A percentile compares a stretch with the other conserved stretches of the same genome.
These are phyloP conservation scores for Capronia coronata DNA, from an alignment of 2,329 filamentous ascomycete genomes.

Conservation along the genomic window DNA sequence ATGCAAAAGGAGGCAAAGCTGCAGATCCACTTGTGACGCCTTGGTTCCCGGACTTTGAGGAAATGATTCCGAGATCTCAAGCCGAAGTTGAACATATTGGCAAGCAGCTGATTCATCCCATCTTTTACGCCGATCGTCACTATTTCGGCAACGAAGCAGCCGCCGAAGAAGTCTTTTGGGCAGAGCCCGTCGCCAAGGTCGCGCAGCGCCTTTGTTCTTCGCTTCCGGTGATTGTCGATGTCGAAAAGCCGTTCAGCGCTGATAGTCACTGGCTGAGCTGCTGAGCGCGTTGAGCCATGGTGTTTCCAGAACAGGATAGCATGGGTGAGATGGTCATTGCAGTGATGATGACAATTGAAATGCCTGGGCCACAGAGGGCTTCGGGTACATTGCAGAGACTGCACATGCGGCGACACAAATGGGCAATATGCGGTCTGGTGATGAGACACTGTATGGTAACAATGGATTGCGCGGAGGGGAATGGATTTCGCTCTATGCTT, in stretches of 20 bases:
- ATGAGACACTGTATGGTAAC: no score
- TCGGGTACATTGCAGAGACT: no score
- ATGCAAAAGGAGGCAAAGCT: neutral
- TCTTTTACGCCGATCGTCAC: neutral
- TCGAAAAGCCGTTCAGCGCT: neutral
- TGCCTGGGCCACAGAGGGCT: no score
- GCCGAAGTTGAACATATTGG: neutral
- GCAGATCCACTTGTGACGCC: neutral
- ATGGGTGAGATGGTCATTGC: no score
- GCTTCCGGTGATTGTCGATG: neutral
- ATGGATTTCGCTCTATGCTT: no score
- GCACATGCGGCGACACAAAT: no score
- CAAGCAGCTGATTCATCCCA: conserved; percentile 33
- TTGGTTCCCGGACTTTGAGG: neutral
- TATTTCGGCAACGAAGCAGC: conserved; percentile 54
- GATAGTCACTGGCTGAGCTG: neutral
- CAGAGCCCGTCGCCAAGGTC: conserved; percentile 39
- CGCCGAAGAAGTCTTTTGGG: conserved; percentile 56
- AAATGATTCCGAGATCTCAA: neutral
- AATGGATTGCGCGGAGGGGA: no score
- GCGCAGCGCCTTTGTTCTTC: neutral
- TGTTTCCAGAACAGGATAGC: neutral
- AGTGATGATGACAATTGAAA: no score
- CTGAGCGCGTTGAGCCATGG: neutral
- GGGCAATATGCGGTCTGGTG: no score